phyloP scores from a whole-genome alignment of 345 rosid species.

The Lagerstroemia speciosa region DNA sequence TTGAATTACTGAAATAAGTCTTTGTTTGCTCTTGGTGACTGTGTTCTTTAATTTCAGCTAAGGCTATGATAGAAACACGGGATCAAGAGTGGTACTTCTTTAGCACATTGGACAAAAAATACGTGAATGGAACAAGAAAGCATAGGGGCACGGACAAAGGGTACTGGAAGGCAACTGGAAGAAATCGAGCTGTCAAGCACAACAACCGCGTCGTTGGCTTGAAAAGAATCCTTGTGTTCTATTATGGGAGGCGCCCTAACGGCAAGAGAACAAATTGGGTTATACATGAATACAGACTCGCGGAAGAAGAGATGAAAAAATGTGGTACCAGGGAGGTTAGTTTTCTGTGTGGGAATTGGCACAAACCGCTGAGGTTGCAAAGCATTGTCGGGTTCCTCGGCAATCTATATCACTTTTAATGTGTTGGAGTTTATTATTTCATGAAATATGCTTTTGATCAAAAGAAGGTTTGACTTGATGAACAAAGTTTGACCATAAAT shows the following conservation, averaged over 20 bases:
- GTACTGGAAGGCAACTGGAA: slow-evolving; percentile 69
- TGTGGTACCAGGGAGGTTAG: slow-evolving; percentile 36
- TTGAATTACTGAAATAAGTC: no score
- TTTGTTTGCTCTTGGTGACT: neutral
- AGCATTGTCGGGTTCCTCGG: neutral
- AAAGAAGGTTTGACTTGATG: no score
- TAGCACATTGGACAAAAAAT: slow-evolving; percentile 67
- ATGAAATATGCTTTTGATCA: neutral
- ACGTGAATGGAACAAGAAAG: slow-evolving; percentile 56
- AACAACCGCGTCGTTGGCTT: slow-evolving; percentile 33
- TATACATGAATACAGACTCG: slow-evolving; percentile 70
- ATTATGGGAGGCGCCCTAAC: slow-evolving; percentile 55
- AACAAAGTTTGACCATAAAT: neutral
- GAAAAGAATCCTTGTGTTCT: slow-evolving; percentile 59
- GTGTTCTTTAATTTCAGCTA: neutral
- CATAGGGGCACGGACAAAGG: slow-evolving; percentile 55
- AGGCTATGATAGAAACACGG: slow-evolving; percentile 50
- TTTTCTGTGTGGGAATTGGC: neutral
- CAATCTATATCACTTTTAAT: neutral
- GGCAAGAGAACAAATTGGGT: slow-evolving; percentile 71
- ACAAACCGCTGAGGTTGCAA: neutral
- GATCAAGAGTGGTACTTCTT: slow-evolving; percentile 82
- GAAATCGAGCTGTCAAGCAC: slow-evolving; percentile 37
- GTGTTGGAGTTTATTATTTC: neutral
- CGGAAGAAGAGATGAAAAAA: slow-evolving; percentile 39